phyloP scores from a whole-genome alignment of 495 filamentous ascomycete species.

The Neurospora sp. region DNA sequence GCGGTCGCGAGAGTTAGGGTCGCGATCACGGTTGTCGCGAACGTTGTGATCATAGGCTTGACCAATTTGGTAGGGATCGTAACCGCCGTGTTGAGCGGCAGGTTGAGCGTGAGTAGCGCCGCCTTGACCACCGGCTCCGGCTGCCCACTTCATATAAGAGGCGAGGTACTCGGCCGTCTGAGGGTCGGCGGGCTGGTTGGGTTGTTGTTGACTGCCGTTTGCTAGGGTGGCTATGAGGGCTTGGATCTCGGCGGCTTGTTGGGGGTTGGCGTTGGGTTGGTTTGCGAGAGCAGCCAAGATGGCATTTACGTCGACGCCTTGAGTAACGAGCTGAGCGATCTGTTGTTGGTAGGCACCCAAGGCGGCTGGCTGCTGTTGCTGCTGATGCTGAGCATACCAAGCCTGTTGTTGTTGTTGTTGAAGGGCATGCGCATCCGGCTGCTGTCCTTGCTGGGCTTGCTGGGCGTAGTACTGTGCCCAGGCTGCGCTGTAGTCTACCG shows the following conservation, averaged over 20 bases:
- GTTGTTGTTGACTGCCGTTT: slow-evolving; percentile 5
- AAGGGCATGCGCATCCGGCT: slow-evolving; percentile 5
- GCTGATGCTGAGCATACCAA: slow-evolving; percentile 20
- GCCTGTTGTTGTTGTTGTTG: slow-evolving; percentile 20
- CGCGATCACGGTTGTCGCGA: slow-evolving; percentile 4
- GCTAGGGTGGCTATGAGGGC: slow-evolving; percentile 13
- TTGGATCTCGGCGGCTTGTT: slow-evolving; percentile 6
- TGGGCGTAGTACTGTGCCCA: slow-evolving; percentile 25
- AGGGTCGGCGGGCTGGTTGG: not conserved
- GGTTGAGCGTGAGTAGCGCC: not conserved
- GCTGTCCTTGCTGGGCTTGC: slow-evolving; percentile 11
- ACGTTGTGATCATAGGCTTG: slow-evolving; percentile 1
- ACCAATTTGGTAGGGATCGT: not conserved
- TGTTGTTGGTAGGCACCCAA: slow-evolving; percentile 4
- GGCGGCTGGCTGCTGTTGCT: not conserved
- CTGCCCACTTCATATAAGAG: slow-evolving; percentile 11
- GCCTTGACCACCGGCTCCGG: not conserved
- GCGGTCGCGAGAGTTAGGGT: slow-evolving; percentile 1
- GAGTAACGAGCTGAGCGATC: not conserved
- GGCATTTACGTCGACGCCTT: slow-evolving; percentile 10
- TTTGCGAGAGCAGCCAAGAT: slow-evolving; percentile 15
- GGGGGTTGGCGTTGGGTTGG: slow-evolving; percentile 5
- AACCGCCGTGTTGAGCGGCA: not conserved
- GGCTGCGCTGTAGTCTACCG: slow-evolving; percentile 16
- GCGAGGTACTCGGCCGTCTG: slow-evolving; percentile 15